Evolutionary conservation across 2,329 filamentous ascomycete species (phyloP), one percentile per base, ranked within the genome.

Genomic region (Botryosphaeria dothidea): DNA sequence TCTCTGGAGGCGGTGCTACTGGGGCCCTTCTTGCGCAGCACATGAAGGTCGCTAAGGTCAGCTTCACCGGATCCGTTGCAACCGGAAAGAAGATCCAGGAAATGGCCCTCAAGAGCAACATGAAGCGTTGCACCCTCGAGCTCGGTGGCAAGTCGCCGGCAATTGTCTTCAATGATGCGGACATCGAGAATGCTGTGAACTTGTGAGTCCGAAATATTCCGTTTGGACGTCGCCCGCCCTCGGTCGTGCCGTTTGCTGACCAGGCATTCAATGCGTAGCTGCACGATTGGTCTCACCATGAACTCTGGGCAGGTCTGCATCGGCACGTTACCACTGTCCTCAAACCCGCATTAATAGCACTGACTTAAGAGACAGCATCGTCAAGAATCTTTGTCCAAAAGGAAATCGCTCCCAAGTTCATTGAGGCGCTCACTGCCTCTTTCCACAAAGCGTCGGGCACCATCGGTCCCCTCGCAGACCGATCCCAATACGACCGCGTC

Each of bases 81-180:
- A 72, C 74, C 4, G 79, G 78, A 19, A 71, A 73, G 38, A 74
- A 75, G 48, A 72, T 80, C 15, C 71, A 75, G 52, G 75, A 78
- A 41, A 72, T 69, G 36, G 78, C 79, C 1, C 73, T 75, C 8
- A 67, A 66, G 43, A 75, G 71, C 45, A 78, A 79, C 63, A 66
- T 81, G 67, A 82, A 82, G 73, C 78, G 78, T 60, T 77, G 82
- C 23, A 81, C 81, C 2, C 75, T 83, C 1, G 81, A 83, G 68
- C 72, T 82, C 7, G 81, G 81, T 48, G 81, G 81, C 31, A 83
- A 83, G 70, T 76, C 74, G 6, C 80, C 81, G n/a, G 75, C 77
- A n/a, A 75, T 83, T n/a, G 76, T 83, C 45, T 83, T 83, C 68
- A 74, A 78, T 38, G 81, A 83, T 67, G 81, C 80, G 68, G 77